These are phyloP conservation scores for Irpex lacteus DNA, from an alignment of 1,284 basidiomycete species.

Conservation along the genomic window DNA sequence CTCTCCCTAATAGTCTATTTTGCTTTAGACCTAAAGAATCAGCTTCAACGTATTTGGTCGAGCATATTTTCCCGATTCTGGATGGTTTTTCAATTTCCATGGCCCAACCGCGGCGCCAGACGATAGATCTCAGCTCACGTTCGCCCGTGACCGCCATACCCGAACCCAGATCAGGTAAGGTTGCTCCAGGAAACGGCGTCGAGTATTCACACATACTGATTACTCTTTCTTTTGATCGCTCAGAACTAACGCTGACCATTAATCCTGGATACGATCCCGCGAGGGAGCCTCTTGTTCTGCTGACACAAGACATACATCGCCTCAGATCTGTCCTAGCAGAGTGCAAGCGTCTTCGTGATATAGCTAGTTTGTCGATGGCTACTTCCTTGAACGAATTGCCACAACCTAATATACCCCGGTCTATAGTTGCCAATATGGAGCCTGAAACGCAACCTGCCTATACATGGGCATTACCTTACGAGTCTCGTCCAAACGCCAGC, in stretches of 20 bases:
- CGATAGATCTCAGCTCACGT: constrained; percentile 21
- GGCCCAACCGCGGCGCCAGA: constrained; percentile 41
- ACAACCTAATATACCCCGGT: neutral
- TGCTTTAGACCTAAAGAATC: neutral
- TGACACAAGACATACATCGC: constrained; percentile 43
- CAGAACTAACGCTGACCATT: constrained; percentile 45
- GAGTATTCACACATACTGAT: neutral
- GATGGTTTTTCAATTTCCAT: constrained; percentile 50
- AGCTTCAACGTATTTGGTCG: constrained; percentile 24
- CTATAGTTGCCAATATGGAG: constrained; percentile 15
- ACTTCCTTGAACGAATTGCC: neutral
- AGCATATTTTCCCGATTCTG: constrained; percentile 49
- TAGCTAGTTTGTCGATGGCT: constrained; percentile 20
- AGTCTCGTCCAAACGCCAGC: constrained; percentile 5
- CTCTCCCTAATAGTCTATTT: neutral
- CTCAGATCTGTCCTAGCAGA: constrained; percentile 44
- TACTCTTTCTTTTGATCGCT: neutral
- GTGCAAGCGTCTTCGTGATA: constrained; percentile 47
- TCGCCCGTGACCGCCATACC: constrained; percentile 13
- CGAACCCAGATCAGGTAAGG: constrained; percentile 26
- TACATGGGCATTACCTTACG: constrained; percentile 19
- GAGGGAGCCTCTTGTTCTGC: constrained; percentile 35
- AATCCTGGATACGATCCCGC: constrained; percentile 35
- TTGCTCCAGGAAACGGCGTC: neutral
- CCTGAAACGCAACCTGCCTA: constrained; percentile 13